Evolutionary conservation across 169 alveolate species (phyloP).

Genomic region (Pseudocohnilembus persalinus): DNA sequence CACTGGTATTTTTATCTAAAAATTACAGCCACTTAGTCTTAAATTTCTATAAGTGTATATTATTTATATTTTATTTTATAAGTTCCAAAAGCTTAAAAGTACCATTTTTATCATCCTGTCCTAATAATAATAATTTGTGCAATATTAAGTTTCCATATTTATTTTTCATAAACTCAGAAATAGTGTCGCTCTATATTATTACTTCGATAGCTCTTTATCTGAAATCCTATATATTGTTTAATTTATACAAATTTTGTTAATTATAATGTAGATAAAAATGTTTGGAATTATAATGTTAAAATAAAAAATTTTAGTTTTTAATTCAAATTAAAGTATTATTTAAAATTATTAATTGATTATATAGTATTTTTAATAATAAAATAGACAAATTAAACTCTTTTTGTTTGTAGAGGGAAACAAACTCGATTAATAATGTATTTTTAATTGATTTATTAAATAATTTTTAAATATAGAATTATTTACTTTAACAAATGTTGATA

Average conservation of each 20-base stretch:
- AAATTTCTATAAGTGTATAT: conserved; percentile 8
- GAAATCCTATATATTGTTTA: neutral
- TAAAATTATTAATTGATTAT: no score
- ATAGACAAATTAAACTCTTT: no score
- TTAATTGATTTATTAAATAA: no score
- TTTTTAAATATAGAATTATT: neutral
- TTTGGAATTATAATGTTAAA: no score
- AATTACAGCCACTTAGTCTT: conserved; percentile 20
- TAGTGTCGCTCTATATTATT: conserved; percentile 4
- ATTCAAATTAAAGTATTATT: no score
- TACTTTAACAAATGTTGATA: conserved; percentile 18
- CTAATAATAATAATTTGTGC: conserved; percentile 5
- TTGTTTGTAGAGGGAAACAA: no score
- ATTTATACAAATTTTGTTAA: neutral
- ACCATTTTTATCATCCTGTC: conserved; percentile 3
- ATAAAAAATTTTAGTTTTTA: no score
- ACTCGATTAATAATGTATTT: no score
- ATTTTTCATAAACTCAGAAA: conserved; percentile 25
- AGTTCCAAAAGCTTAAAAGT: neutral
- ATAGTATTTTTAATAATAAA: no score
- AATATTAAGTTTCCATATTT: conserved; percentile 22
- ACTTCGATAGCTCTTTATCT: conserved; percentile 19
- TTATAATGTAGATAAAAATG: no score
- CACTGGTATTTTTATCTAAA: conserved; percentile 10
- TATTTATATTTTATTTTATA: conserved; percentile 10